phyloP scores from a whole-genome alignment of 768 basidiomycete genomes.

The Podaxis pistillaris region DNA sequence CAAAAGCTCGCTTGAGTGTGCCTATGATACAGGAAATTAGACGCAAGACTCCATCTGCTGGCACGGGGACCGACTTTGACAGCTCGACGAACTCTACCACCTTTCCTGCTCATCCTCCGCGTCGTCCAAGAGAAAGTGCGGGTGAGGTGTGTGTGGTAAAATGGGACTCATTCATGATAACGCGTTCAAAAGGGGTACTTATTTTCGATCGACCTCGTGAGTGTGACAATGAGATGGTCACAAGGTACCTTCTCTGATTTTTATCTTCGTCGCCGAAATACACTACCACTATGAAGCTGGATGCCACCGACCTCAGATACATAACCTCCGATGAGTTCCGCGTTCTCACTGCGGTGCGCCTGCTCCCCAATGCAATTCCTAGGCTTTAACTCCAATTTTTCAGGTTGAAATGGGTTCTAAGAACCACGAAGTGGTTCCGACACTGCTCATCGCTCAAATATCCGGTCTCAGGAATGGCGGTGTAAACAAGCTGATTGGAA shows the following conservation, averaged over 20 bases:
- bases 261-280: not conserved
- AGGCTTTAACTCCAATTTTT: not conserved
- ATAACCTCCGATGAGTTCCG: constrained; percentile 90
- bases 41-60: not conserved
- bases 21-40: not conserved
- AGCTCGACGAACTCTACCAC: constrained; percentile 8
- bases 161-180: not conserved
- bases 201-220: not conserved
- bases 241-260: not conserved
- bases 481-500: constrained; percentile 89
- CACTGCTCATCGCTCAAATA: constrained; percentile 84
- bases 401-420: constrained; percentile 98
- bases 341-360: constrained; percentile 85
- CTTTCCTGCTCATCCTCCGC: not conserved
- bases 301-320: constrained; percentile 93
- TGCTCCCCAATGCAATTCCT: constrained; percentile 9
- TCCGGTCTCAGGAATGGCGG: constrained; percentile 92
- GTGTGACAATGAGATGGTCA: not conserved
- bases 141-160: not conserved
- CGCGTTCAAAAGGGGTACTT: not conserved
- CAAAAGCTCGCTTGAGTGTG: constrained; percentile 11
- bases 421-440: constrained; percentile 96
- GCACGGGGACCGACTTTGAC: constrained; percentile 3
- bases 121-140: not conserved
- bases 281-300: constrained; percentile 72